Percentiles rank a stretch among this genome's conserved stretches.
Evolutionary conservation across 2,329 filamentous ascomycete genomes (phyloP).

Genomic region (Trichoderma sp.): DNA sequence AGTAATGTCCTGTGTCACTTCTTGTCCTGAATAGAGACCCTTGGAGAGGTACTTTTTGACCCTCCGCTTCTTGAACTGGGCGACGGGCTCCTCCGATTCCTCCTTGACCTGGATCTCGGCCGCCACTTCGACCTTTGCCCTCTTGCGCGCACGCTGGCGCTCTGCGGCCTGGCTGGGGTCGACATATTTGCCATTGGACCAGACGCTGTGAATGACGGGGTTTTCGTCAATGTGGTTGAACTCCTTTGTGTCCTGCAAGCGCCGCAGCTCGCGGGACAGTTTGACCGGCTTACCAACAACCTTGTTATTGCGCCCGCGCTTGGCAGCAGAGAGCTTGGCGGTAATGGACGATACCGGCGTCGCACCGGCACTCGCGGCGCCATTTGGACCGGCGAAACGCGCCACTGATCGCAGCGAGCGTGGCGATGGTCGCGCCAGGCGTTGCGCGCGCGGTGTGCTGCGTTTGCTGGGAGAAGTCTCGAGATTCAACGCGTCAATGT

Average conservation of each 20-base stretch:
- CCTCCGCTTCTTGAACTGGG: slow-evolving; percentile 45
- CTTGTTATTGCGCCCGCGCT: slow-evolving; percentile 60
- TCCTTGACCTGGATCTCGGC: slow-evolving; percentile 24
- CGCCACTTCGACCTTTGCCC: slow-evolving; percentile 24
- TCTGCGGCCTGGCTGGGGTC: slow-evolving; percentile 45
- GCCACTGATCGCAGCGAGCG: slow-evolving; percentile 44
- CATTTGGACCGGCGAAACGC: slow-evolving; percentile 41
- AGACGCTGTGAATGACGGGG: slow-evolving; percentile 60
- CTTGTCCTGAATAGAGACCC: slow-evolving; percentile 86
- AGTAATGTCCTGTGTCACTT: slow-evolving; percentile 49
- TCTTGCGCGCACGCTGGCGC: slow-evolving; percentile 39
- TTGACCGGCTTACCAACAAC: slow-evolving; percentile 38
- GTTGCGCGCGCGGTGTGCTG: slow-evolving; percentile 37
- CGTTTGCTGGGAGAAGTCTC: slow-evolving; percentile 45
- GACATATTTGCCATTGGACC: slow-evolving; percentile 66
- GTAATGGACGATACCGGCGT: slow-evolving; percentile 45
- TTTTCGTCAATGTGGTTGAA: slow-evolving; percentile 59
- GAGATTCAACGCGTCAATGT: slow-evolving; percentile 50
- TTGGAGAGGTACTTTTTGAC: slow-evolving; percentile 78
- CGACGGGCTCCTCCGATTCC: slow-evolving; percentile 42
- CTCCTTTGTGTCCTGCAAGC: slow-evolving; percentile 64
- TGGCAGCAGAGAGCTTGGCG: slow-evolving; percentile 56
- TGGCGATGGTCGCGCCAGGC: slow-evolving; percentile 35
- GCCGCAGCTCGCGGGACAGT: slow-evolving; percentile 58
- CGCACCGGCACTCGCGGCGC: slow-evolving; percentile 27